phyloP scores from a whole-genome alignment of 331 rosid species.

The Cydonia oblonga region DNA sequence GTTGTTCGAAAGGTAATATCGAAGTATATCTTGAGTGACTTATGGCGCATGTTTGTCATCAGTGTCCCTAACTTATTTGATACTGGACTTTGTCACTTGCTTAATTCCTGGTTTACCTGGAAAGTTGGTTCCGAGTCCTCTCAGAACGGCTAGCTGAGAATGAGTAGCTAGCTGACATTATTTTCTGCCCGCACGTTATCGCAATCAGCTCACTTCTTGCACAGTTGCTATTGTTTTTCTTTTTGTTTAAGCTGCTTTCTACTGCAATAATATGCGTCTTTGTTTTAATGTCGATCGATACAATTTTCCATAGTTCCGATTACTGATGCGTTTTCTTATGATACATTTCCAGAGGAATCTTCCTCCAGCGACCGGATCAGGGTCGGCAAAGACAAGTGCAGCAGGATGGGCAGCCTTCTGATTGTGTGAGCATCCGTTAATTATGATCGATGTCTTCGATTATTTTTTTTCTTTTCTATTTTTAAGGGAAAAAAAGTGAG shows the following conservation, averaged over 20 bases:
- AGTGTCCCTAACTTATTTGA: neutral
- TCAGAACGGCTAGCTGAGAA: neutral
- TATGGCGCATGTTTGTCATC: neutral
- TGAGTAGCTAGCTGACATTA: neutral
- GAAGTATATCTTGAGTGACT: neutral
- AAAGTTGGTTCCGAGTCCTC: neutral
- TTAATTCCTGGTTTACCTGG: neutral
- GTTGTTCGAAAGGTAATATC: neutral
- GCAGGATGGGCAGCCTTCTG: constrained; percentile 99
- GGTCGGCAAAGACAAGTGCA: constrained; percentile 51
- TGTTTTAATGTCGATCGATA: neutral
- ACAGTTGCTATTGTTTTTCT: neutral
- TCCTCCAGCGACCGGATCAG: constrained; percentile 54
- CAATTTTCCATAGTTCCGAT: neutral
- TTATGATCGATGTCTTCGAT: constrained; percentile 28
- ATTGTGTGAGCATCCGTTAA: constrained; percentile 38
- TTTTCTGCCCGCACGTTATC: neutral
- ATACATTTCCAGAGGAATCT: constrained; percentile 56
- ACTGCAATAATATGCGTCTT: no score
- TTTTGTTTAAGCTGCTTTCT: neutral
- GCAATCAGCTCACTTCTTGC: neutral
- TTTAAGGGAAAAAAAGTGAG: constrained; percentile 1
- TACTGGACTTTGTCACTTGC: neutral
- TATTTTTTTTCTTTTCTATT: neutral
- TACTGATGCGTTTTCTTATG: neutral